A percentile compares a stretch with the other conserved stretches of the same genome.
Evolutionary conservation across 768 basidiomycete species (phyloP).

Genomic region (Lentinula edodes): DNA sequence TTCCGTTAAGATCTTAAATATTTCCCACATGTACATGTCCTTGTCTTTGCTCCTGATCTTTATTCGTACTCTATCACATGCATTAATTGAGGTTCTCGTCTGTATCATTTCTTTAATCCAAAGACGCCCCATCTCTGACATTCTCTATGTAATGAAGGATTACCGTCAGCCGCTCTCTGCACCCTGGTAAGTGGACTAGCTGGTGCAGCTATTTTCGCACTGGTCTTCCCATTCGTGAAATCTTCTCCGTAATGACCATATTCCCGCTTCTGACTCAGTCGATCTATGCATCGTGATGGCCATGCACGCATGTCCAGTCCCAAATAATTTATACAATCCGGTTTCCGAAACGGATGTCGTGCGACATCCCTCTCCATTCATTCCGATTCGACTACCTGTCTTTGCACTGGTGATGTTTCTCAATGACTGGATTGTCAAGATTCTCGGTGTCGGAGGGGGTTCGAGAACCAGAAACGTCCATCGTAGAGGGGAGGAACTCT

Average conservation of each 20-base stretch:
- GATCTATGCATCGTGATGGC: constrained; percentile 71
- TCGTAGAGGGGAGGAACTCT: constrained; percentile 16
- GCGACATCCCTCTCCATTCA: constrained; percentile 66
- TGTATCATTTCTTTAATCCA: no score
- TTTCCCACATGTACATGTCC: no score
- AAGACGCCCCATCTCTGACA: background rate
- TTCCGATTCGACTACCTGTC: constrained; percentile 77
- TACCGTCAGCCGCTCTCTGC: constrained; percentile 70
- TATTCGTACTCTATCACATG: no score
- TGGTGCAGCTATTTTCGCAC: constrained; percentile 78
- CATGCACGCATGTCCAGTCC: constrained; percentile 69
- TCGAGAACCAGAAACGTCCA: background rate
- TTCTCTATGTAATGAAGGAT: constrained; percentile 32
- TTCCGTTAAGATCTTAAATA: no score
- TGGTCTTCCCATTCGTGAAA: constrained; percentile 74
- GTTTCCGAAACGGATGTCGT: constrained; percentile 33
- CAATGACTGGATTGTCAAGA: constrained; percentile 62
- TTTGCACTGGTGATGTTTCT: constrained; percentile 71
- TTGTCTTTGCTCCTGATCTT: no score
- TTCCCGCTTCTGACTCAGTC: background rate
- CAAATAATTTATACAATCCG: constrained; percentile 71
- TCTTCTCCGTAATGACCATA: background rate
- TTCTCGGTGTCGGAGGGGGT: constrained; percentile 47
- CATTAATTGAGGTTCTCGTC: no score
- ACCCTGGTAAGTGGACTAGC: constrained; percentile 69